A percentile compares a stretch with the other conserved stretches of the same genome.
phyloP scores from a whole-genome alignment of 2,329 filamentous ascomycete genomes.

The Cadophora sp. region DNA sequence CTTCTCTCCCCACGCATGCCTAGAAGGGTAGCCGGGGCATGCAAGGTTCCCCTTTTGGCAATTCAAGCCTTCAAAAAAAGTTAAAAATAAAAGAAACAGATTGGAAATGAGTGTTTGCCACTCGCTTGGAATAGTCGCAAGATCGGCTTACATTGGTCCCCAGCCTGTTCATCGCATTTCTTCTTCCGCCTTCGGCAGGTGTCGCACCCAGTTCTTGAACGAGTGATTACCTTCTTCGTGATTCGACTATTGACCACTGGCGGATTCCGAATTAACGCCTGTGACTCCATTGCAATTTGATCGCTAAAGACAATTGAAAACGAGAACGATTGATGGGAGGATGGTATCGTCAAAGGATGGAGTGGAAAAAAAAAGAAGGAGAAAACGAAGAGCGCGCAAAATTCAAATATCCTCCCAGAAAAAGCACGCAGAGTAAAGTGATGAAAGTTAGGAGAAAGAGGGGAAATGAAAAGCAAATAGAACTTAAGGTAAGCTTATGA shows the following conservation, averaged over 20 bases:
- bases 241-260: not conserved
- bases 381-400: not conserved
- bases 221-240: slow-evolving; percentile 20
- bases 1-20: not conserved
- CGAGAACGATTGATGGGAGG: not conserved
- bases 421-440: not conserved
- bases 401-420: not conserved
- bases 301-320: not conserved
- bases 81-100: not conserved
- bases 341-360: not conserved
- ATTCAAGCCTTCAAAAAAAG: not conserved
- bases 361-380: not conserved
- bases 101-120: too few relatives aligned
- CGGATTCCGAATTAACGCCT: not conserved
- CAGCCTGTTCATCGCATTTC: slow-evolving; percentile 61
- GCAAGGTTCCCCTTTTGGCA: not conserved
- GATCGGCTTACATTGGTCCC: not conserved
- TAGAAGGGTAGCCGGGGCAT: not conserved
- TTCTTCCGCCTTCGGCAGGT: slow-evolving; percentile 65
- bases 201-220: slow-evolving; percentile 43
- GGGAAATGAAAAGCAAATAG: slow-evolving; percentile 7
- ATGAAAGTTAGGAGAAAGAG: not conserved
- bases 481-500: not conserved
- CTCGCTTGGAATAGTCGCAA: not conserved
- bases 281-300: slow-evolving; percentile 11